A percentile compares a stretch with the other conserved stretches of the same genome.
Evolutionary conservation across 257 asterid species (phyloP).

Genomic region (Jasminum sambac): DNA sequence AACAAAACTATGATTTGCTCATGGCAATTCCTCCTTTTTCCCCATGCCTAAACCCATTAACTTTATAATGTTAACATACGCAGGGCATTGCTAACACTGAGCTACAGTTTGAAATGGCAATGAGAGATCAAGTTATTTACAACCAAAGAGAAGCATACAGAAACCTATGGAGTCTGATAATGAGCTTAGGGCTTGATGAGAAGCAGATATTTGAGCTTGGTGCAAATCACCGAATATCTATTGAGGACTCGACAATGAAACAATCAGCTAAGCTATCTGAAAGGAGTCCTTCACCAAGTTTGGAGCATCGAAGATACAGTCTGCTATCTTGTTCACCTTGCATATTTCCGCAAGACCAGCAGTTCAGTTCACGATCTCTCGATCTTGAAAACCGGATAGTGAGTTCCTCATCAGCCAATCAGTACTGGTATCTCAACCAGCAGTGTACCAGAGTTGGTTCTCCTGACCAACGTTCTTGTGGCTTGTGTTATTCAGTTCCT

Average conservation of each 20-base stretch:
- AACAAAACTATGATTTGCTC: conserved; percentile 18
- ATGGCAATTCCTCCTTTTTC: conserved; percentile 12
- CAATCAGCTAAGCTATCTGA: conserved; percentile 43
- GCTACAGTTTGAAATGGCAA: conserved; percentile 92
- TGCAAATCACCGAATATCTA: conserved; percentile 63
- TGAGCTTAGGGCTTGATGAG: conserved; percentile 80
- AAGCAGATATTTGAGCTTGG: conserved; percentile 68
- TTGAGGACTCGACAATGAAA: conserved; percentile 54
- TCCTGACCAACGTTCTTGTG: conserved; percentile 38
- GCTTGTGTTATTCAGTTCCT: conserved; percentile 38
- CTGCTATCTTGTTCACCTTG: conserved; percentile 37
- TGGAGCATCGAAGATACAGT: conserved; percentile 29
- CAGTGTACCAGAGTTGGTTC: conserved; percentile 33
- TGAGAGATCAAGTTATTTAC: conserved; percentile 86
- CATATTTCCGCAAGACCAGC: conserved; percentile 47
- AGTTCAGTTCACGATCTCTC: conserved; percentile 37
- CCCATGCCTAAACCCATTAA: conserved; percentile 6
- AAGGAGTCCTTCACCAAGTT: conserved; percentile 36
- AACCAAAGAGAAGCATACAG: conserved; percentile 82
- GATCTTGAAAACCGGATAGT: conserved; percentile 39
- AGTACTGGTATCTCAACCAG: conserved; percentile 42
- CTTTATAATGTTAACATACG: conserved; percentile 23
- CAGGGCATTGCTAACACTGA: conserved; percentile 90
- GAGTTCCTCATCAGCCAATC: no score
- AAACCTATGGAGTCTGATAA: conserved; percentile 72